A percentile compares a stretch with the other conserved stretches of the same genome.
phyloP scores from a whole-genome alignment of 2,329 filamentous ascomycete species.

The Pyrenochaeta sp. region DNA sequence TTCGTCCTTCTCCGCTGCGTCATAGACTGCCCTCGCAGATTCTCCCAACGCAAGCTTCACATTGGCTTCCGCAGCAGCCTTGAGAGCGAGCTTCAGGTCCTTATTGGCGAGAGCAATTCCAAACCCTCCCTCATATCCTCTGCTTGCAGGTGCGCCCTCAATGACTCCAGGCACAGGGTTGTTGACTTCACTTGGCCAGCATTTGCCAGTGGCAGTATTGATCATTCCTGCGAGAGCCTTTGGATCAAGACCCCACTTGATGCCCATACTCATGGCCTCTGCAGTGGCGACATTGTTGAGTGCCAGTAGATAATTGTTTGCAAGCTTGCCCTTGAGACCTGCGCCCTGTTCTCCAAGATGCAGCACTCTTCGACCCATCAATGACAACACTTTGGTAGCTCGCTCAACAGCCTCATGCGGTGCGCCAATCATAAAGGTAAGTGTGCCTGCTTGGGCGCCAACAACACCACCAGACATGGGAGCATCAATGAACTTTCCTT shows the following conservation, averaged over 20 bases:
- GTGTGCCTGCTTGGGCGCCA: conserved; percentile 82
- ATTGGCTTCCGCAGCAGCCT: conserved; percentile 55
- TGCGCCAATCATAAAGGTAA: conserved; percentile 96
- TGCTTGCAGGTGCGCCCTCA: conserved; percentile 74
- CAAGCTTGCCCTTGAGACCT: conserved; percentile 89
- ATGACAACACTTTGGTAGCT: conserved; percentile 73
- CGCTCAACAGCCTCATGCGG: conserved; percentile 67
- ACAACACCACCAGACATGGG: conserved; percentile 98
- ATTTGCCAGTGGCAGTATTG: conserved; percentile 91
- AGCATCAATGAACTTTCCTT: conserved; percentile 87
- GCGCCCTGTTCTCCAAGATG: conserved; percentile 86
- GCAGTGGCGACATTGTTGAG: conserved; percentile 84
- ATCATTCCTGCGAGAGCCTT: conserved; percentile 82
- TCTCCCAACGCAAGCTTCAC: conserved; percentile 57
- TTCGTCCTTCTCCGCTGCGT: conserved; percentile 53
- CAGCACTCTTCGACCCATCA: conserved; percentile 87
- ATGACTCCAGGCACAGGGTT: conserved; percentile 91
- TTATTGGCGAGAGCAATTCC: conserved; percentile 61
- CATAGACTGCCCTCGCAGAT: conserved; percentile 56
- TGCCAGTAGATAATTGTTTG: conserved; percentile 96
- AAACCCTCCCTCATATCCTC: conserved; percentile 70
- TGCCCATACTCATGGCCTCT: conserved; percentile 72
- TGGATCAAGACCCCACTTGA: conserved; percentile 69
- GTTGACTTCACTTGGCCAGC: conserved; percentile 96
- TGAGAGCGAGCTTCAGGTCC: conserved; percentile 59